These are phyloP conservation scores for Protomyces inouyei DNA, from an alignment of 1,139 yeast species.

Conservation along the genomic window DNA sequence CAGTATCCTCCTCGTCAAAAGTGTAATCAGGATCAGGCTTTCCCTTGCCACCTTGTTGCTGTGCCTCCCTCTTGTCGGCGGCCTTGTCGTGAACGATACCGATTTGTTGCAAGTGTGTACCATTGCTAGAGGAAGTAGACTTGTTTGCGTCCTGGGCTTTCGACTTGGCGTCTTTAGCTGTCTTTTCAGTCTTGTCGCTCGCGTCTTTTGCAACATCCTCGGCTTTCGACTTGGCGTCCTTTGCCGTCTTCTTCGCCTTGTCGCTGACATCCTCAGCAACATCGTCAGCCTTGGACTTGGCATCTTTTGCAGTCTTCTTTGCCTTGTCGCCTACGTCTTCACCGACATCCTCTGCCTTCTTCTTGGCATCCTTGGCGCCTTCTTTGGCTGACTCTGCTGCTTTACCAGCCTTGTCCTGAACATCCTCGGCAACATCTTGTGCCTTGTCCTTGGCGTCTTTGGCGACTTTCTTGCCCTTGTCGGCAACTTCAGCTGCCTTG, in stretches of 20 bases:
- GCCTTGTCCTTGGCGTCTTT: not conserved
- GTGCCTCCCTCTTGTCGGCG: not conserved
- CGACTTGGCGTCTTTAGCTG: not conserved
- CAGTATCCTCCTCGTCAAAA: not conserved
- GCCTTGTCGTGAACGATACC: slow-evolving; percentile 16
- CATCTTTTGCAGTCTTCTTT: slow-evolving; percentile 3
- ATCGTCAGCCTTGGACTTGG: not conserved
- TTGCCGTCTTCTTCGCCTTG: not conserved
- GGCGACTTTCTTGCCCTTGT: not conserved
- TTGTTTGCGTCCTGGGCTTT: not conserved
- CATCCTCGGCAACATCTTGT: not conserved
- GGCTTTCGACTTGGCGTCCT: not conserved
- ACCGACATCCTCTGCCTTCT: not conserved
- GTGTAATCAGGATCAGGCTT: slow-evolving; percentile 2
- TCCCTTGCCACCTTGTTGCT: not conserved
- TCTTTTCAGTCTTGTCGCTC: not conserved
- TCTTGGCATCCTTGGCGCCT: not conserved
- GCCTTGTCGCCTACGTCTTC: not conserved
- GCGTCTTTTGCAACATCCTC: not conserved
- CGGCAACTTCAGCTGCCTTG: not conserved
- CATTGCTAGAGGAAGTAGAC: not conserved
- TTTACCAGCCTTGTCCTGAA: not conserved
- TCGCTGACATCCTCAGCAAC: not conserved
- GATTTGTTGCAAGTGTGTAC: slow-evolving; percentile 1
- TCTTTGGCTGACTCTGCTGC: not conserved